Percentiles rank a stretch among this genome's conserved stretches.
These are phyloP conservation scores for Fusarium chuoi DNA, from an alignment of 2,329 filamentous ascomycete genomes.

Conservation along the genomic window DNA sequence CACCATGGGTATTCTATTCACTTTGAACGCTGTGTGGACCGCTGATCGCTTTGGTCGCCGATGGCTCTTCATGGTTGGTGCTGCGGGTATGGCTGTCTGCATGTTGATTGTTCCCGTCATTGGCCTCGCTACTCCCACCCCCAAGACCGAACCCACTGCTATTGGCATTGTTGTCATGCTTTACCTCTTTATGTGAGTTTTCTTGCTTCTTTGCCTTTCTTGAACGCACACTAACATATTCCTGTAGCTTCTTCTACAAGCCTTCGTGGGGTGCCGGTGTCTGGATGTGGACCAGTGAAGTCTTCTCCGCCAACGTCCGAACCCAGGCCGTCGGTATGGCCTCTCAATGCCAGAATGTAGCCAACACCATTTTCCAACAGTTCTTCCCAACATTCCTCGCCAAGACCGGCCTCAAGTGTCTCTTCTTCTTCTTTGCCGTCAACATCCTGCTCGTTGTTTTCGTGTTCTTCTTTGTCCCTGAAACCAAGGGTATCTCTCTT, in stretches of 20 bases:
- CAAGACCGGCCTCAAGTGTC: conserved; percentile 59
- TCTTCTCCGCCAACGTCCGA: conserved; percentile 78
- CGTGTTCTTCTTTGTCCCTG: conserved; percentile 62
- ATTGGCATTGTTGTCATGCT: conserved; percentile 76
- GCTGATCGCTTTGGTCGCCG: conserved; percentile 77
- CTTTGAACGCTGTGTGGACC: conserved; percentile 77
- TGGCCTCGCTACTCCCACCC: conserved; percentile 62
- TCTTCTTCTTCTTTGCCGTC: conserved; percentile 48
- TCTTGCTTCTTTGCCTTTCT: too few relatives aligned
- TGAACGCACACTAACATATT: background rate
- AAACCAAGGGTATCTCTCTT: conserved; percentile 65
- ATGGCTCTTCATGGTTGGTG: conserved; percentile 75
- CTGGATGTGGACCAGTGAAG: conserved; percentile 77
- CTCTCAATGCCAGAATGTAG: conserved; percentile 69
- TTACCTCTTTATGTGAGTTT: conserved; percentile 64
- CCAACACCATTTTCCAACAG: conserved; percentile 74
- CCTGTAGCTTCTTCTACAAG: conserved; percentile 69
- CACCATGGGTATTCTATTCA: conserved; percentile 78
- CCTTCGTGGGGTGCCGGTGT: conserved; percentile 76
- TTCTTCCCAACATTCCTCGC: conserved; percentile 76
- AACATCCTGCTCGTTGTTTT: conserved; percentile 60
- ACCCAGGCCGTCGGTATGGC: conserved; percentile 77
- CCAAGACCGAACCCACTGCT: conserved; percentile 67
- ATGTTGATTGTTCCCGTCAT: conserved; percentile 71
- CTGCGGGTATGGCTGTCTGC: conserved; percentile 74